Conservation (phyloP, 805 yeast genomes). For the Naumovozyma dairenensis region DNA sequence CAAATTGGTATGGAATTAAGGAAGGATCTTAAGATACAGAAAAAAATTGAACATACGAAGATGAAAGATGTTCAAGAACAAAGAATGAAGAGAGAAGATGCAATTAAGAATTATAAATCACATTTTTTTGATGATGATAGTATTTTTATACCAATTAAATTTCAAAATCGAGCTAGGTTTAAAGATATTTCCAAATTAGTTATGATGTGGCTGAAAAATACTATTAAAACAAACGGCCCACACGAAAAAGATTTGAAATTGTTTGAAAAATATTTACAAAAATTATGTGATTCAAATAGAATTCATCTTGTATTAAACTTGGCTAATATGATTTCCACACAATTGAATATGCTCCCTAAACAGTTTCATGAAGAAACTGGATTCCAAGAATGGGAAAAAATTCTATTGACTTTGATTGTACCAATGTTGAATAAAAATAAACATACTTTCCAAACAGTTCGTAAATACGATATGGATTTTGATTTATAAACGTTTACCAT, state of each 20-base stretch:
- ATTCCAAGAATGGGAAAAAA: conserved; percentile 26
- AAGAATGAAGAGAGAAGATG: conserved; percentile 9
- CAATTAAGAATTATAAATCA: conserved; percentile 5
- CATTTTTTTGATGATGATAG: conserved; percentile 17
- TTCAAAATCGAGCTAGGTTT: conserved; percentile 29
- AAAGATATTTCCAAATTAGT: conserved; percentile 29
- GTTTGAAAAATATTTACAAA: conserved; percentile 29
- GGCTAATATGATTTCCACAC: conserved; percentile 15
- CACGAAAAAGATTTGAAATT: conserved; percentile 31
- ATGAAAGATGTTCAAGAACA: conserved; percentile 13
- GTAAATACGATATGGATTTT: conserved; percentile 18
- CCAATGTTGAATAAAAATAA: conserved; percentile 21
- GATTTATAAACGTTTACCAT: conserved; percentile 15
- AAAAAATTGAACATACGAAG: conserved; percentile 15
- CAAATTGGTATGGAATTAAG: conserved; percentile 56
- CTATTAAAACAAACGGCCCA: conserved; percentile 28
- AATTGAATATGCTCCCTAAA: conserved; percentile 12
- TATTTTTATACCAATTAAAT: conserved; percentile 23
- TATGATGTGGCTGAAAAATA: conserved; percentile 31
- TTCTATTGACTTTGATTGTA: conserved; percentile 16
- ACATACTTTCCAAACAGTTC: conserved; percentile 16
- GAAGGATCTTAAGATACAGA: conserved; percentile 34
- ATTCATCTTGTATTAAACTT: conserved; percentile 19
- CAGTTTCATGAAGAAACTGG: conserved; percentile 8
- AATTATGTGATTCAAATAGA: conserved; percentile 22